Base-by-base conservation (phyloP, 805 yeast species). In the Pichia cephalocereana region DNA sequence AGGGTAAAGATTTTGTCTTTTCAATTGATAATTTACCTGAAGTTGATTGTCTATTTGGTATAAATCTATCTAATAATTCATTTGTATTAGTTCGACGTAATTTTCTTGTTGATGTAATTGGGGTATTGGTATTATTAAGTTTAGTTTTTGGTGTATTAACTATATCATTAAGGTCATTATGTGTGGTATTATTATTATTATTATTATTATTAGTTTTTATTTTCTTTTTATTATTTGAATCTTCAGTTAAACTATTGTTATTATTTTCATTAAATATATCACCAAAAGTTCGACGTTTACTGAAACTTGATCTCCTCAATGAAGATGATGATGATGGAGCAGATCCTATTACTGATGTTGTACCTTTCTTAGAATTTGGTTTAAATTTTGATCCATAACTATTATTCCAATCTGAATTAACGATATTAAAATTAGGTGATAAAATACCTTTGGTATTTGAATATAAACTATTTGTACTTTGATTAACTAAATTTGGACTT, bases 21-120 rank as follows among this genome's bases (percentile, higher is more conserved):
- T 72, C 74, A 15, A 63, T 51, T 45, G 70, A 61, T 43, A 76
- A 62, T 51, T 70, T 68, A 37, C 80, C 70, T 38, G 79, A 71
- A 1, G 75, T 69, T 17, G 74, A 66, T 55, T 72, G 76, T 44
- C 82, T 61, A 32, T 77, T 67, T 4, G 87, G 87, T 44, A 82
- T 80, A 57, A 79, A 82, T 50, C 87, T 65, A 56, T 82, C 86
- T 14, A 63, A 40, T 38, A 63, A 46, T 44, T 64, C 68, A 9
- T 76, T 66, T 8, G 72, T 67, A 49, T 54, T 64, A 28, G 63
- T 63, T 46, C 62, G 51, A 38, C 64, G 63, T 23, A 62, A 47
- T 48, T 55, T 55, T 43, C 57, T 61, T 12, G 61, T 58, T n/a
- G 65, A 58, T 8, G 58, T 55, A n/a, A 39, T 27, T 41, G 42